Evolutionary conservation across 2,329 filamentous ascomycete species (phyloP).

Genomic region (Fusarium sp.): DNA sequence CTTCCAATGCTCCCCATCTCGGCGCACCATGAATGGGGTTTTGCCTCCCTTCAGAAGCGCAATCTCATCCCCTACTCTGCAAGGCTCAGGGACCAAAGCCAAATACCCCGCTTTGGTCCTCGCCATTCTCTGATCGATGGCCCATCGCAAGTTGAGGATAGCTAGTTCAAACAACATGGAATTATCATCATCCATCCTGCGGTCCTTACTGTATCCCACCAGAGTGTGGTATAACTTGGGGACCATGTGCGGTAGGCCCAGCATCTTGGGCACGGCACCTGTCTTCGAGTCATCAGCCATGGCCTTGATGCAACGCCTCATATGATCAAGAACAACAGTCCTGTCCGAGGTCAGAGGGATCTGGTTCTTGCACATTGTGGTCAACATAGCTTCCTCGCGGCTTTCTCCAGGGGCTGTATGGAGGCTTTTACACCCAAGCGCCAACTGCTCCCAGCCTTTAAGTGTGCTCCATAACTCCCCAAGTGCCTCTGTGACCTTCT

Average conservation of each 20-base stretch:
- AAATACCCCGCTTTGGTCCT: background rate
- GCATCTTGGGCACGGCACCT: background rate
- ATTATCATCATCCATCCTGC: background rate
- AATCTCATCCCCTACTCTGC: background rate
- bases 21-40: background rate
- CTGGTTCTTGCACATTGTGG: background rate
- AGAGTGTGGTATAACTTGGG: background rate
- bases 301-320: background rate
- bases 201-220: background rate
- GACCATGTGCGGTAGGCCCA: background rate
- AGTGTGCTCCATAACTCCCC: background rate
- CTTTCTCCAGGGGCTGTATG: background rate
- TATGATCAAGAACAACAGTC: background rate
- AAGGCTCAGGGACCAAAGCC: background rate
- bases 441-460: background rate
- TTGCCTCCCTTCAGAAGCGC: background rate
- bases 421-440: background rate
- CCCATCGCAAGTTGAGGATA: background rate
- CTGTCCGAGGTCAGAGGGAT: background rate
- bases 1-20: background rate
- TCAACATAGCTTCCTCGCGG: background rate
- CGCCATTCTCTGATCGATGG: constrained; percentile 5
- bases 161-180: background rate
- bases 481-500: background rate
- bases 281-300: background rate